These are phyloP conservation scores for Cutaneotrichosporon sp. DNA, from an alignment of 1,284 basidiomycete genomes.

Conservation along the genomic window DNA sequence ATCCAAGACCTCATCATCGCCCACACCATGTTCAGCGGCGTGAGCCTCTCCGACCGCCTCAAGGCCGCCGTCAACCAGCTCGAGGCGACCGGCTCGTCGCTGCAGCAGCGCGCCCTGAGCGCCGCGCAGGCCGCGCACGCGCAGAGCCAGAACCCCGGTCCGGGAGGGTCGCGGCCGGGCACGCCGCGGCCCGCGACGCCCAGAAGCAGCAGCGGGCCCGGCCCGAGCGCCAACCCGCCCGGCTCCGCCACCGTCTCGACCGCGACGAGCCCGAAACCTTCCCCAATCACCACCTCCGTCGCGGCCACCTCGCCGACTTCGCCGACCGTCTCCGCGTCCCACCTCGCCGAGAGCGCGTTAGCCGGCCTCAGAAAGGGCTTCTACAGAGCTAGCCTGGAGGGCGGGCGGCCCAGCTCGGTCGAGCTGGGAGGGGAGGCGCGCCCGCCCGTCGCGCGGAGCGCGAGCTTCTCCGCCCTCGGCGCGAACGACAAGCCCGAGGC, in stretches of 20 bases:
- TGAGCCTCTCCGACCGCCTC: conserved; percentile 42
- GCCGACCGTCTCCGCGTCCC: conserved; percentile 9
- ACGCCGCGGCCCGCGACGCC: not conserved
- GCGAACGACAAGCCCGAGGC: not conserved
- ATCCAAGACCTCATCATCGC: not conserved
- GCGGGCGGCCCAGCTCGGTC: conserved; percentile 4
- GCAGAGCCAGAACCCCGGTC: not conserved
- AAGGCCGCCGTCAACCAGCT: conserved; percentile 48
- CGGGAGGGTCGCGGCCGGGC: not conserved
- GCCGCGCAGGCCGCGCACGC: conserved; percentile 14
- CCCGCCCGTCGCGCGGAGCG: not conserved
- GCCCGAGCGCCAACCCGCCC: not conserved
- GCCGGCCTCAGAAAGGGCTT: conserved; percentile 39
- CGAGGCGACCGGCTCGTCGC: conserved; percentile 36
- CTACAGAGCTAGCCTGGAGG: conserved; percentile 19
- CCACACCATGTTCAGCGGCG: conserved; percentile 37
- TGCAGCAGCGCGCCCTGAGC: conserved; percentile 39
- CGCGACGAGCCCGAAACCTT: not conserved
- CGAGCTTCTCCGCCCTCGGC: conserved; percentile 5
- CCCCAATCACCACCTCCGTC: not conserved
- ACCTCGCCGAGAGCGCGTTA: conserved; percentile 45
- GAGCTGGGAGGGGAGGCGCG: conserved; percentile 5
- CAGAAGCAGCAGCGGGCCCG: not conserved
- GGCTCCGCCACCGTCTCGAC: too few relatives aligned
- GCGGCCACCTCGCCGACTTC: conserved; percentile 1